phyloP scores from a whole-genome alignment of 345 rosid species.

The Conringia planisiliqua region DNA sequence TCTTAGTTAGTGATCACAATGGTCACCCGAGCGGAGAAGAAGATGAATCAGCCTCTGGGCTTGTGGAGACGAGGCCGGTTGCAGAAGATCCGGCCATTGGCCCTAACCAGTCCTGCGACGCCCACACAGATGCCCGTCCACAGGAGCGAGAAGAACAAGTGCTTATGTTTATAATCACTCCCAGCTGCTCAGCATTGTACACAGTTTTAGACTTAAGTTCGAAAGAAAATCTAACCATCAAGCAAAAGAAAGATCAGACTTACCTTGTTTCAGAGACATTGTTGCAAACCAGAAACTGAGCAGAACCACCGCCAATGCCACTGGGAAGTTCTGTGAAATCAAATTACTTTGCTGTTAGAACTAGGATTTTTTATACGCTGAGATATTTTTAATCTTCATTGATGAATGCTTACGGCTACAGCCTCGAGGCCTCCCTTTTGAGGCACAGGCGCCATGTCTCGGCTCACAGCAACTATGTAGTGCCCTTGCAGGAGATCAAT shows the following conservation, averaged over 20 bases:
- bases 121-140: constrained; percentile 72
- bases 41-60: constrained; percentile 52
- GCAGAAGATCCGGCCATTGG: constrained; percentile 91
- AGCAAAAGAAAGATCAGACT: not conserved
- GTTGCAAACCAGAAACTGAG: constrained; percentile 60
- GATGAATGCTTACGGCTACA: constrained; percentile 64
- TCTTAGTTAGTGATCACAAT: constrained; percentile 22
- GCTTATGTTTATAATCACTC: constrained; percentile 48
- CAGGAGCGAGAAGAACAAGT: constrained; percentile 62
- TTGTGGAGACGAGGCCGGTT: constrained; percentile 91
- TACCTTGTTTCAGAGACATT: constrained; percentile 72
- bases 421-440: constrained; percentile 66
- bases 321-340: constrained; percentile 68
- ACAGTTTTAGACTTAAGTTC: constrained; percentile 5
- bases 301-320: constrained; percentile 64
- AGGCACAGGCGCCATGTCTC: constrained; percentile 60
- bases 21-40: constrained; percentile 15
- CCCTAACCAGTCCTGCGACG: constrained; percentile 61
- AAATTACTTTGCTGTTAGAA: constrained; percentile 17
- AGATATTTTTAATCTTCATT: not conserved
- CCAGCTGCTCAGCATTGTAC: constrained; percentile 49
- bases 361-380: not conserved
- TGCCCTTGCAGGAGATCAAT: constrained; percentile 91
- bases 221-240: not conserved
- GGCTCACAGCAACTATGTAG: constrained; percentile 73